These are phyloP conservation scores for Passalora sequoiae DNA, from an alignment of 2,329 filamentous ascomycete species.

Conservation along the genomic window DNA sequence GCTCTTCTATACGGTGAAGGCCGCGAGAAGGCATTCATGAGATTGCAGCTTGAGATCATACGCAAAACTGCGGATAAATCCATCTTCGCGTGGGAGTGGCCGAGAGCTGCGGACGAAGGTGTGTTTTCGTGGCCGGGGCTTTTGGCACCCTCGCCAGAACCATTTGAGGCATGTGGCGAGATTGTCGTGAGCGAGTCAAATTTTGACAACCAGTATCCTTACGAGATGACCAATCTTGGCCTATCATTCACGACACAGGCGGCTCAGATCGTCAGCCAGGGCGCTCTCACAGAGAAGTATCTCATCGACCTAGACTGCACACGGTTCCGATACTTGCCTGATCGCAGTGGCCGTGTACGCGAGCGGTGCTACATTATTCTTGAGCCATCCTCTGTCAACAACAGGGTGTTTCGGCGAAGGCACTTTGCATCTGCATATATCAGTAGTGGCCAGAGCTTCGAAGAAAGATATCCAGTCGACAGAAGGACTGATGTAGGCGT, in stretches of 20 bases:
- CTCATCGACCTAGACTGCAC: slow-evolving; percentile 11
- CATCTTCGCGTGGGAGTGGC: slow-evolving; percentile 9
- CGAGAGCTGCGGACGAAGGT: background rate
- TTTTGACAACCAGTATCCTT: slow-evolving; percentile 9
- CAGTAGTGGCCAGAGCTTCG: background rate
- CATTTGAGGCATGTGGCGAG: slow-evolving; percentile 8
- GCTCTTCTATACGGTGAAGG: slow-evolving; percentile 18
- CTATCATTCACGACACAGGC: slow-evolving; percentile 5
- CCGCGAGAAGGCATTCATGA: slow-evolving; percentile 10
- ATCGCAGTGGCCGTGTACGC: background rate
- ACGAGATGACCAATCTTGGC: slow-evolving; percentile 12
- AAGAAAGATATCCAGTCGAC: slow-evolving; percentile 8
- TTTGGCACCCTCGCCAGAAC: slow-evolving; percentile 8
- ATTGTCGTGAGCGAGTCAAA: slow-evolving; percentile 6
- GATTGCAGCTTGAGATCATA: slow-evolving; percentile 13
- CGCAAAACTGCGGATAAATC: slow-evolving; percentile 8
- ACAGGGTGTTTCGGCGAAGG: slow-evolving; percentile 3
- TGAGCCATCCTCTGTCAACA: slow-evolving; percentile 3
- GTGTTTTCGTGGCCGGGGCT: slow-evolving; percentile 8
- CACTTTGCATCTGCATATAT: slow-evolving; percentile 2
- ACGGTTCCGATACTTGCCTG: slow-evolving; percentile 1
- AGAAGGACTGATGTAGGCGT: slow-evolving; percentile 3
- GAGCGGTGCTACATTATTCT: slow-evolving; percentile 9
- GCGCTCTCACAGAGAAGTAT: slow-evolving; percentile 5
- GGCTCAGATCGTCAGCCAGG: background rate